Evolutionary conservation across 2,329 filamentous ascomycete genomes (phyloP), one percentile per base, ranked within the genome.

Genomic region (Penicillium sp.): DNA sequence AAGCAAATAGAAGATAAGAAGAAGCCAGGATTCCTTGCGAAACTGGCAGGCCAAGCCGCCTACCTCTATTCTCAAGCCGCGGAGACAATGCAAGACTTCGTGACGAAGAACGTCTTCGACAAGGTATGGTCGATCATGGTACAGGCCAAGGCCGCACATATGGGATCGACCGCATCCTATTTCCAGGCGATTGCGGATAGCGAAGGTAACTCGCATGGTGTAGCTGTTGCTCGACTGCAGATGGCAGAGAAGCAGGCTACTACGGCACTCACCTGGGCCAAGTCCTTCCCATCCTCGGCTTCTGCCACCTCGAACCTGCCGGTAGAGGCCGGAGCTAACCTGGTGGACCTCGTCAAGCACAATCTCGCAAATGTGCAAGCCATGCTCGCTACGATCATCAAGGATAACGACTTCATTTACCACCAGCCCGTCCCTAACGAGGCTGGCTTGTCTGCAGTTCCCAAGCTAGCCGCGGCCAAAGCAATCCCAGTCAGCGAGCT

Each of bases 331-430:
- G 91, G 91, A 0, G 72, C 84, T 0, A 84, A 88, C 56, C 80
- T 99, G 38, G 82, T 87, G n/a, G 93, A 96, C 37, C 86, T 96
- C 66, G 89, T 92, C 17, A 96, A 92, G 76, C 87, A 93, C 64
- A 94, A 98, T 70, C 79, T 91, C 30, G 84, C 90, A 0, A 89
- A 88, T 35, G 89, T 97, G 3, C 91, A 96, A 74, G 91, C 94
- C 64, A 93, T 91, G 75, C 81, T 97, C 24, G 82, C 83, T 19
- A 89, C 91, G 63, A 84, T 93, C 54, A 84, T 86, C 68, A 97
- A 96, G 72, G 95, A 99, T 77, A 99, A 99, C 69, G 95, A 99
- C 75, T 98, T 95, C 77, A 97, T 99, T 75, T 99, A 99, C 74
- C 95, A 99, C 75, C 92, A 98, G 70, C 89, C 88, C 1, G 89